Base-by-base conservation (phyloP, 495 filamentous ascomycete species). In the Bryoglossum gracile region DNA sequence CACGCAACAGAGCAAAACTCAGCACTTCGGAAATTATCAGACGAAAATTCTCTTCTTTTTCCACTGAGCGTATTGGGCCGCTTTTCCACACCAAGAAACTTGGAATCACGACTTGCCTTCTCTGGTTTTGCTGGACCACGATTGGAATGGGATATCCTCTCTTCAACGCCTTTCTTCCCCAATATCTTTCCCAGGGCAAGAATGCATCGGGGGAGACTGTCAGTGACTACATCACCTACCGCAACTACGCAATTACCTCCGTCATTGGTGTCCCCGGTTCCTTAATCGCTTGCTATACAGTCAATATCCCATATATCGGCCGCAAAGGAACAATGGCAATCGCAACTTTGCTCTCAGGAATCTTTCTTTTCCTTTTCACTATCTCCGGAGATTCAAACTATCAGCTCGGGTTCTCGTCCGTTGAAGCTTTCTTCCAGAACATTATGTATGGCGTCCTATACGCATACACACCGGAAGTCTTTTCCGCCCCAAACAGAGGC, bases 401-500 rank as follows among this genome's bases (percentile, higher is more conserved):
- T 0, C 71, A 87, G 36, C 71, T 94, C 0, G 78, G 74, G 50
- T 92, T 86, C 72, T 84, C 83, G 46, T 89, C 83, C 54, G 77
- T 84, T 10, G 86, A 83, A 60, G 82, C 78, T 18, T 84, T 92
- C 68, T 74, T 79, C 54, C 78, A 77, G 53, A 88, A 85, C 48
- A 78, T 88, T 54, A 87, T 91, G 81, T 91, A 90, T 58, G 86
- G 86, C n/a, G 86, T 90, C 17, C 69, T 94, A 3, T 94, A 91
- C 55, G 80, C 83, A 0, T 94, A 89, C 55, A 91, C 87, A 1
- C 86, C 87, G 3, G 87, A 91, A 64, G 80, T 91, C 26, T 90
- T 91, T 59, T 78, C 85, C 2, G 84, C 87, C 0, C 84, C 85
- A 46, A 78, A 88, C 48, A 70, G 87, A 9, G 87, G 86, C 2